phyloP scores from a whole-genome alignment of 2,329 filamentous ascomycete species.

The Uncinocarpus reesii region DNA sequence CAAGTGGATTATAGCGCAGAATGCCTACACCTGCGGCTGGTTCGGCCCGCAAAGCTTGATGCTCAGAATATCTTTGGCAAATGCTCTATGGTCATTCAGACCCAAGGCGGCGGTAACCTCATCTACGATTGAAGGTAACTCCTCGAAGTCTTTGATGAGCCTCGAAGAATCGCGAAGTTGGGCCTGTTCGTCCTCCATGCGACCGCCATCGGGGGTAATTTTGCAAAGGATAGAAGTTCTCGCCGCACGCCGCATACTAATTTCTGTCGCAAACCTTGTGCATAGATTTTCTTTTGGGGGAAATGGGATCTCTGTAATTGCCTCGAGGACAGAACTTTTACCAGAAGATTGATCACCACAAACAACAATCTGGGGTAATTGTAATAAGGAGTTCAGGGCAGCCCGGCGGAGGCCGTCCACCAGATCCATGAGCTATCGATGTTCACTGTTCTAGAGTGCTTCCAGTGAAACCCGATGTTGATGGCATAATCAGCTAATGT shows the following conservation, averaged over 20 bases:
- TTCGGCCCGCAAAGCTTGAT: slow-evolving; percentile 11
- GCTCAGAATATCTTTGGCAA: slow-evolving; percentile 7
- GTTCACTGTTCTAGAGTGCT: slow-evolving; percentile 7
- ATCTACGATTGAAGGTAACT: slow-evolving; percentile 4
- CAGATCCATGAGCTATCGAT: slow-evolving; percentile 6
- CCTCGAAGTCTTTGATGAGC: background rate
- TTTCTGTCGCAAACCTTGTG: slow-evolving; percentile 34
- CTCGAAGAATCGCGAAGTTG: slow-evolving; percentile 14
- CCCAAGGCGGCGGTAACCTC: slow-evolving; percentile 9
- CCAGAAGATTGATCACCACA: slow-evolving; percentile 26
- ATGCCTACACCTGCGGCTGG: slow-evolving; percentile 7
- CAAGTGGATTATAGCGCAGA: background rate
- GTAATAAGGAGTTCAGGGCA: slow-evolving; percentile 9
- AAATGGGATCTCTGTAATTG: slow-evolving; percentile 23
- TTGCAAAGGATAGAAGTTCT: slow-evolving; percentile 15
- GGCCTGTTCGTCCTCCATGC: slow-evolving; percentile 12
- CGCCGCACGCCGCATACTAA: slow-evolving; percentile 32
- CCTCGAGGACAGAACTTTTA: slow-evolving; percentile 26
- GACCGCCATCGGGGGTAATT: slow-evolving; percentile 16
- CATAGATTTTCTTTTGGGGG: slow-evolving; percentile 23
- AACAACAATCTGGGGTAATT: slow-evolving; percentile 24
- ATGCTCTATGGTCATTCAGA: slow-evolving; percentile 5
- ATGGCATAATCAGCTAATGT: too few species aligned
- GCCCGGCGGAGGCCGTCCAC: slow-evolving; percentile 3
- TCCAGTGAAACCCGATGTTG: background rate